These are phyloP conservation scores for Zostera marina DNA, from an alignment of 116 monocot genomes.

Conservation along the genomic window DNA sequence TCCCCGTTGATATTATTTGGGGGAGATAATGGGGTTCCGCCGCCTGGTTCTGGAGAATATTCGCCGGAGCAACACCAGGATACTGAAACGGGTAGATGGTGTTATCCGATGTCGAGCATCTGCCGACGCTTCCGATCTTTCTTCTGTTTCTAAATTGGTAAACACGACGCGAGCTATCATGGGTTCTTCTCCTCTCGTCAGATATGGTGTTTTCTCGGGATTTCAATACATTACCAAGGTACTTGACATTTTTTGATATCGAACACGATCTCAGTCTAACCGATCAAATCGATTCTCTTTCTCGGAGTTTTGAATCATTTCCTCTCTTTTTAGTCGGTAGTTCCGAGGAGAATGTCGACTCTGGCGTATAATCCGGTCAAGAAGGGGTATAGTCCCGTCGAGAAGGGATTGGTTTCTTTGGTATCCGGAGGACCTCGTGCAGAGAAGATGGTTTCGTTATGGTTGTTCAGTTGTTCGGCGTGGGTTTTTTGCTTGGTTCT, in stretches of 20 bases:
- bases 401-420: constrained; percentile 39
- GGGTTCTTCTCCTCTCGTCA: background rate
- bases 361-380: constrained; percentile 16
- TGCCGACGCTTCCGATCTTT: background rate
- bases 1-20: too few relatives aligned
- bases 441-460: constrained; percentile 66
- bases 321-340: background rate
- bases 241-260: too few relatives aligned
- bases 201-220: background rate
- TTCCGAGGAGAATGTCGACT: constrained; percentile 42
- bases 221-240: background rate
- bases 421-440: constrained; percentile 51
- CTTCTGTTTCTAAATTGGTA: background rate
- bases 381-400: constrained; percentile 20
- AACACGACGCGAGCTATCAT: background rate
- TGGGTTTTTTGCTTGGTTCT: constrained; percentile 93
- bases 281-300: background rate
- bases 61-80: background rate
- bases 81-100: background rate
- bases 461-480: constrained; percentile 84
- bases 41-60: background rate
- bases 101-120: background rate
- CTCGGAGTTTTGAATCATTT: background rate
- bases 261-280: too few relatives aligned
- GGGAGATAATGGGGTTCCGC: background rate